Conservation (phyloP, 306 rosid genomes). For the Canavalia gladiata region DNA sequence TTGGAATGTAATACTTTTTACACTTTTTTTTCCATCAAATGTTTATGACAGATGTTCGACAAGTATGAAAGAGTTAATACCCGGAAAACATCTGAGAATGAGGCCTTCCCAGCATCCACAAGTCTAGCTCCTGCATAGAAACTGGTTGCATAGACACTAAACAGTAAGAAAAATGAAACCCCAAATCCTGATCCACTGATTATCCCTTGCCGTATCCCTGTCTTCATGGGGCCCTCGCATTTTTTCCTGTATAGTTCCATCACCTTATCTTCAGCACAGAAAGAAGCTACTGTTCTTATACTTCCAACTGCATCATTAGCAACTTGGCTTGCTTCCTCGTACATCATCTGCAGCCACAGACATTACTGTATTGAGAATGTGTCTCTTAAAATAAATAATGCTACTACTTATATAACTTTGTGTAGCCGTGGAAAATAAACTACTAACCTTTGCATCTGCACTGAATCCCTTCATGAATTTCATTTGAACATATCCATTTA, state of each 20-base stretch:
- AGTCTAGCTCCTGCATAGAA: conserved; percentile 87
- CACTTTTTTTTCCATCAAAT: not conserved
- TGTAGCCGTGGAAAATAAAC: conserved; percentile 26
- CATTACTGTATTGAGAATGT: conserved; percentile 18
- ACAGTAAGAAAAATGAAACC: conserved; percentile 72
- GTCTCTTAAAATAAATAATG: not conserved
- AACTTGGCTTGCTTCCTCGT: conserved; percentile 92
- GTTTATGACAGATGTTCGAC: not conserved
- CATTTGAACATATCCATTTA: conserved; percentile 72
- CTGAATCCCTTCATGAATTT: conserved; percentile 90
- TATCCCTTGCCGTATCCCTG: conserved; percentile 80
- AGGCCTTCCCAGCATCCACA: conserved; percentile 58
- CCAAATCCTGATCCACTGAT: conserved; percentile 92
- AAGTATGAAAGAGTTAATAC: conserved; percentile 50
- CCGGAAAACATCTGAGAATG: conserved; percentile 71
- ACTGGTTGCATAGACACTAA: conserved; percentile 72
- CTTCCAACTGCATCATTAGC: conserved; percentile 94
- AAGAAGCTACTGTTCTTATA: conserved; percentile 89
- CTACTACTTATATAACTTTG: not conserved
- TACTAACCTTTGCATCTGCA: conserved; percentile 78
- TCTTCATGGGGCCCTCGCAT: conserved; percentile 81
- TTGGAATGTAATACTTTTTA: not conserved
- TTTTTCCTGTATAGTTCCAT: conserved; percentile 79
- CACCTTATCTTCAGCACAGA: conserved; percentile 90
- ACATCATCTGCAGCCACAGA: conserved; percentile 67